phyloP scores from a whole-genome alignment of 2,329 filamentous ascomycete genomes.

The Paracorniculantispora psalliotae region DNA sequence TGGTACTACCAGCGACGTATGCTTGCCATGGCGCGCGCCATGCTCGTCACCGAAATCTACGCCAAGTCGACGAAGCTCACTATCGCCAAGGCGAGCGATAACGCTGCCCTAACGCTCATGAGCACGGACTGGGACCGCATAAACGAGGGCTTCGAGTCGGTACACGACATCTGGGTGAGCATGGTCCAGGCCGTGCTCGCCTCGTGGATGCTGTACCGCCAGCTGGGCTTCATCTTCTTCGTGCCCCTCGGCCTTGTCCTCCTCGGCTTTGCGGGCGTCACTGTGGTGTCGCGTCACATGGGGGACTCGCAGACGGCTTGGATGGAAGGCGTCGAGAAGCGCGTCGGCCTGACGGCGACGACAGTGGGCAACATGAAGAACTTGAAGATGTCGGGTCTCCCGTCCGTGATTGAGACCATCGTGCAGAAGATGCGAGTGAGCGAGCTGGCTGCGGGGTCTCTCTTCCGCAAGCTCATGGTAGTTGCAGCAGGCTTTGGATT shows the following conservation, averaged over 20 bases:
- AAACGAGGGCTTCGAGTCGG: constrained; percentile 15
- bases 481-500: constrained; percentile 21
- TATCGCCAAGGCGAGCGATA: constrained; percentile 26
- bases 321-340: constrained; percentile 39
- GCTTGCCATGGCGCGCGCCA: constrained; percentile 28
- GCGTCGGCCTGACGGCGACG: constrained; percentile 35
- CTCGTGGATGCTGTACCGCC: constrained; percentile 25
- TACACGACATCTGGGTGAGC: constrained; percentile 27
- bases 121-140: constrained; percentile 30
- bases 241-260: constrained; percentile 23
- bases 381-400: constrained; percentile 39
- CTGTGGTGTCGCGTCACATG: constrained; percentile 20
- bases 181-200: constrained; percentile 25
- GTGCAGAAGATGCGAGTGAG: constrained; percentile 21
- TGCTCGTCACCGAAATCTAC: constrained; percentile 30
- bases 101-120: constrained; percentile 28
- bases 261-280: constrained; percentile 14
- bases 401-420: constrained; percentile 19
- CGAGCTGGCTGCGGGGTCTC: constrained; percentile 18
- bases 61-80: constrained; percentile 28
- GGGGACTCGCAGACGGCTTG: constrained; percentile 23
- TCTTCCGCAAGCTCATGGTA: constrained; percentile 16
- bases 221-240: constrained; percentile 24
- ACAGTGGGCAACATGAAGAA: constrained; percentile 41
- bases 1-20: constrained; percentile 34